Conservation (phyloP, 1,284 basidiomycete species). For the Malassezia japonica region DNA sequence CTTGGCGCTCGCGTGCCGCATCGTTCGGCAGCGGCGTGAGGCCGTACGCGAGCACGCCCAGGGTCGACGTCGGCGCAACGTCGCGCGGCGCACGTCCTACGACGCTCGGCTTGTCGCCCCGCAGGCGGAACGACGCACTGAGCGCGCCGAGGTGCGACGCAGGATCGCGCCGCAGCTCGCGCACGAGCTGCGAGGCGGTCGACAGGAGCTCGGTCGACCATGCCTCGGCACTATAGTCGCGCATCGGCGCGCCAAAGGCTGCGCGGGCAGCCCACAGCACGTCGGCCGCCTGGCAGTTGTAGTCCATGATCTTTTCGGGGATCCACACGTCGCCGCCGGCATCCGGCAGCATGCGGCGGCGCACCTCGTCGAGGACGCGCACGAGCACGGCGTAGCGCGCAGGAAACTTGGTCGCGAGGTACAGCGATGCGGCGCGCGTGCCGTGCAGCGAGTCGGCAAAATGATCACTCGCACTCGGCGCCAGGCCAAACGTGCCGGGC, state of each 20-base stretch:
- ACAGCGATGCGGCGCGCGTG: constrained; percentile 6
- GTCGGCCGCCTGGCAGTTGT: constrained; percentile 29
- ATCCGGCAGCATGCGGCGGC: constrained; percentile 2
- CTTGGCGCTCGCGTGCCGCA: constrained; percentile 58
- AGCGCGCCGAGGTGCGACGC: background rate
- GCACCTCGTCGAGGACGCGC: constrained; percentile 14
- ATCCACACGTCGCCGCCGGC: constrained; percentile 20
- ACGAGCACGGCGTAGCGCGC: constrained; percentile 16
- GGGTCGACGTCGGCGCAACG: constrained; percentile 43
- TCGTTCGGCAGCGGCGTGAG: constrained; percentile 63
- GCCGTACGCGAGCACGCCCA: constrained; percentile 77
- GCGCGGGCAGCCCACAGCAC: constrained; percentile 37
- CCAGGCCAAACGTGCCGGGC: background rate
- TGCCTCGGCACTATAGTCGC: constrained; percentile 10
- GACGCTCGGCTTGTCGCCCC: constrained; percentile 4
- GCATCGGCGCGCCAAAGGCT: constrained; percentile 20
- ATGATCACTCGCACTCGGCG: background rate
- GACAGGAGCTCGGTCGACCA: background rate
- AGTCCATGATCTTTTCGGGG: constrained; percentile 30
- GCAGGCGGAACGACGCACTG: constrained; percentile 3
- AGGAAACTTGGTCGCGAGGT: constrained; percentile 7
- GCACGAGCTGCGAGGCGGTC: background rate
- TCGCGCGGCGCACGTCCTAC: background rate
- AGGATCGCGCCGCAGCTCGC: background rate
- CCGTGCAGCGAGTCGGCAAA: constrained; percentile 1